These are phyloP conservation scores for Fulvia fulva DNA, from an alignment of 2,329 filamentous ascomycete genomes.

Conservation along the genomic window DNA sequence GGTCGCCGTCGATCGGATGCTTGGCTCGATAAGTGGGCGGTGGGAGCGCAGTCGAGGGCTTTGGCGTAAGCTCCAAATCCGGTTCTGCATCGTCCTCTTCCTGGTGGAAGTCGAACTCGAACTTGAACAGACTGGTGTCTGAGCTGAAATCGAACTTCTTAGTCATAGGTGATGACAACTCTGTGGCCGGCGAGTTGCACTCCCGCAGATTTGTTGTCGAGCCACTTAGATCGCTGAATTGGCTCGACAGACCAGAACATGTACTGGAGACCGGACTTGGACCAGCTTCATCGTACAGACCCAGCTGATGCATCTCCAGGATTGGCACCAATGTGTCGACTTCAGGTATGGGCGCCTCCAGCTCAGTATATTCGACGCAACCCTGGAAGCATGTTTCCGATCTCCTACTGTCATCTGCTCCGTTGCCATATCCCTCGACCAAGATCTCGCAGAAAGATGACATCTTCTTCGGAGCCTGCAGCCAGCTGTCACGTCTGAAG, in stretches of 20 bases:
- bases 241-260: not conserved
- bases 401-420: constrained; percentile 9
- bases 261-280: constrained; percentile 1
- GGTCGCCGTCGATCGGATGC: not conserved
- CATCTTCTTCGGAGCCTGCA: constrained; percentile 21
- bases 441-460: constrained; percentile 37
- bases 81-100: not conserved
- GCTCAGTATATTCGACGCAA: constrained; percentile 1
- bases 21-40: constrained; percentile 3
- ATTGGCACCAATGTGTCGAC: constrained; percentile 6
- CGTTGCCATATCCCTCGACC: constrained; percentile 39
- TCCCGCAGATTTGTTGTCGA: constrained; percentile 1
- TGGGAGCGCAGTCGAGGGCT: not conserved
- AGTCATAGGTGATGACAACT: not conserved
- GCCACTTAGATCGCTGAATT: not conserved
- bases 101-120: constrained; percentile 12
- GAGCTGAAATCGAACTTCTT: constrained; percentile 1
- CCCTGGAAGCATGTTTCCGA: not conserved
- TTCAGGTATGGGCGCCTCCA: constrained; percentile 2
- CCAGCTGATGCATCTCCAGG: constrained; percentile 17
- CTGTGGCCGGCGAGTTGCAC: not conserved
- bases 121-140: constrained; percentile 4
- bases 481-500: constrained; percentile 13
- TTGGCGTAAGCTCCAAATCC: not conserved
- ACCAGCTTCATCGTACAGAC: not conserved